Evolutionary conservation across 2,329 filamentous ascomycete species (phyloP).

Genomic region (Trichophyton mentagrophytes): DNA sequence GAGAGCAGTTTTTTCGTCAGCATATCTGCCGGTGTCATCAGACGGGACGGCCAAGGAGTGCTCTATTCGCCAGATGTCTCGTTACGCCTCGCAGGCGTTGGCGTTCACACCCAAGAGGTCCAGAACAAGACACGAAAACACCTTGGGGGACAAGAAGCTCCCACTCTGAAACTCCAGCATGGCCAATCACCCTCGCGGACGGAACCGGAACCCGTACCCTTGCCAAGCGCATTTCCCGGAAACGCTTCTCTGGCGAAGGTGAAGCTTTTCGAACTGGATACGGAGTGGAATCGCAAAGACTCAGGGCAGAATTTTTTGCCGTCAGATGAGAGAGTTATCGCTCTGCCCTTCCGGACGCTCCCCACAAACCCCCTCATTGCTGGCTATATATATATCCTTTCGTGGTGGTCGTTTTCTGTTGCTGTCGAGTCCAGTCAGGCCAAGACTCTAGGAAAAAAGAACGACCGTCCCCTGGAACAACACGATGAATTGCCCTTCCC

Average conservation of each 20-base stretch:
- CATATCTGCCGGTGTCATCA: neutral
- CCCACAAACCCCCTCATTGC: neutral
- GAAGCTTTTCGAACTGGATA: neutral
- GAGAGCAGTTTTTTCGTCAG: neutral
- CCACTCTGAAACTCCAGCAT: neutral
- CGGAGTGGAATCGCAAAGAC: neutral
- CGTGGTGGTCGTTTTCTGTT: too few relatives aligned
- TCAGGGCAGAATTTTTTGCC: neutral
- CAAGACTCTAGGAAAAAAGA: too few relatives aligned
- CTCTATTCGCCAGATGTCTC: neutral
- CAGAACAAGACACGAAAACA: neutral
- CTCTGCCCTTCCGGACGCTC: too few relatives aligned
- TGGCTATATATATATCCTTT: neutral
- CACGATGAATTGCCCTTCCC: slow-evolving; percentile 44
- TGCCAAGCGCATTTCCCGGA: neutral
- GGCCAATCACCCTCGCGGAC: slow-evolving; percentile 1
- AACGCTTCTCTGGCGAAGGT: neutral
- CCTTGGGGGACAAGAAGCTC: neutral
- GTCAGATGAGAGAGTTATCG: neutral
- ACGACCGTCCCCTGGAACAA: neutral
- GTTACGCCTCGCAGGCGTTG: too few relatives aligned
- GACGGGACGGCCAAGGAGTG: neutral
- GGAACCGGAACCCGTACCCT: slow-evolving; percentile 1
- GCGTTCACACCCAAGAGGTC: neutral
- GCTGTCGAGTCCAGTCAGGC: too few relatives aligned